These are phyloP conservation scores for Phyllosticta citribraziliensis DNA, from an alignment of 2,329 filamentous ascomycete species.

Conservation along the genomic window DNA sequence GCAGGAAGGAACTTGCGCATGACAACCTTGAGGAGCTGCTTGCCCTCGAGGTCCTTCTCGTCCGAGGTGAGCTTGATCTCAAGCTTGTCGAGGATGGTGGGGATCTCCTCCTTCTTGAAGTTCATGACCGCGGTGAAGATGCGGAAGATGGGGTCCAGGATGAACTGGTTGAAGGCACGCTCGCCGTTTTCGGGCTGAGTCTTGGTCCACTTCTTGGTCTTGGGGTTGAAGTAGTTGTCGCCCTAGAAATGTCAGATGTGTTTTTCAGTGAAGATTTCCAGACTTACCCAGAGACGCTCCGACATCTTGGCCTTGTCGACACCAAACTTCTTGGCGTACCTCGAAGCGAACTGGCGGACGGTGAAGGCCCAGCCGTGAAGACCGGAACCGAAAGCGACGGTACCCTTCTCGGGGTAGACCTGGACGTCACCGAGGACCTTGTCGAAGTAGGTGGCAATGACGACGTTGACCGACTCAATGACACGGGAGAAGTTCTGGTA, in stretches of 20 bases:
- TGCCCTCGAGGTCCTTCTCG: constrained; percentile 91
- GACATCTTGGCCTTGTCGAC: constrained; percentile 99
- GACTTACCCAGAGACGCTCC: constrained; percentile 91
- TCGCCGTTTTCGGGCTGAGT: constrained; percentile 75
- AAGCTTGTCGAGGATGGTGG: constrained; percentile 80
- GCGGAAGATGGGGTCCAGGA: constrained; percentile 99
- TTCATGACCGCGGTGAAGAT: constrained; percentile 96
- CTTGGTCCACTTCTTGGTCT: constrained; percentile 99
- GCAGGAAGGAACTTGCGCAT: constrained; percentile 99
- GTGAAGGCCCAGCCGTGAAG: constrained; percentile 99
- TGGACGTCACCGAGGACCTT: constrained; percentile 94
- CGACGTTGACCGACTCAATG: constrained; percentile 99
- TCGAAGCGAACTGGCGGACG: constrained; percentile 88
- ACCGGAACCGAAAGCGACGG: constrained; percentile 97
- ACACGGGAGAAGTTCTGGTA: constrained; percentile 99
- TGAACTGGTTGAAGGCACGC: constrained; percentile 99
- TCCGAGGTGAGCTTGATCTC: constrained; percentile 80
- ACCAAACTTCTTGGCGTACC: constrained; percentile 99
- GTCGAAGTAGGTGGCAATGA: constrained; percentile 98
- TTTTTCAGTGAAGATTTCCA: neutral
- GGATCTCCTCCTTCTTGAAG: constrained; percentile 92
- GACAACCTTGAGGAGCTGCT: constrained; percentile 93
- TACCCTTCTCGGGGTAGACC: constrained; percentile 96
- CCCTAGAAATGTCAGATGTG: constrained; percentile 42
- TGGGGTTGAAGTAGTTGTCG: constrained; percentile 99